phyloP scores from a whole-genome alignment of 768 basidiomycete genomes.

The Cyclocybe aegerita region DNA sequence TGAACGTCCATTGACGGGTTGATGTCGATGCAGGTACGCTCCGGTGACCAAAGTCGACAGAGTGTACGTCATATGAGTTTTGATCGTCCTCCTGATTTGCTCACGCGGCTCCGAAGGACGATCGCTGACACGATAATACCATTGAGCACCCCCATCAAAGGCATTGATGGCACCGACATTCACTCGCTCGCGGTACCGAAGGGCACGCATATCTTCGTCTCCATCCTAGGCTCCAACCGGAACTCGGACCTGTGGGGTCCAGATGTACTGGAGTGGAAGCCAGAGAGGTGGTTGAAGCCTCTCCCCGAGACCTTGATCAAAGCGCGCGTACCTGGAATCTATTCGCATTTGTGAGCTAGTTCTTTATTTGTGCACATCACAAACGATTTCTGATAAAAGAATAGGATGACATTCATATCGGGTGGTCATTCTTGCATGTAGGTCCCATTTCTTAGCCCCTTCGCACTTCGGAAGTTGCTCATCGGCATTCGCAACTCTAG shows the following conservation, averaged over 20 bases:
- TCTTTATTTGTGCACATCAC: neutral
- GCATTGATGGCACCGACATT: conserved; percentile 36
- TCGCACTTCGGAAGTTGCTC: neutral
- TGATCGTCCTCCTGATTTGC: neutral
- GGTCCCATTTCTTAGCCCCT: neutral
- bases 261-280: conserved; percentile 48
- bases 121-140: conserved; percentile 39
- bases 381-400: neutral
- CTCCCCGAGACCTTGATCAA: conserved; percentile 32
- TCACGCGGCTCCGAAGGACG: no score
- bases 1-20: neutral
- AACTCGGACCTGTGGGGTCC: conserved; percentile 42
- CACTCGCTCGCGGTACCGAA: conserved; percentile 33
- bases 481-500: conserved; percentile 39
- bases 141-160: conserved; percentile 35
- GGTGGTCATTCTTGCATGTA: conserved; percentile 11
- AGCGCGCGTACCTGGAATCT: conserved; percentile 43
- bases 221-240: conserved; percentile 34
- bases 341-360: conserved; percentile 38
- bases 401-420: conserved; percentile 18
- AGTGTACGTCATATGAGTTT: conserved; percentile 10
- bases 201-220: conserved; percentile 34
- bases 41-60: conserved; percentile 13
- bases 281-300: conserved; percentile 44
- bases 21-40: conserved; percentile 13